A percentile compares a stretch with the other conserved stretches of the same genome.
Conservation (phyloP, 2,329 filamentous ascomycete species). For the Graphilbum fragrans region DNA sequence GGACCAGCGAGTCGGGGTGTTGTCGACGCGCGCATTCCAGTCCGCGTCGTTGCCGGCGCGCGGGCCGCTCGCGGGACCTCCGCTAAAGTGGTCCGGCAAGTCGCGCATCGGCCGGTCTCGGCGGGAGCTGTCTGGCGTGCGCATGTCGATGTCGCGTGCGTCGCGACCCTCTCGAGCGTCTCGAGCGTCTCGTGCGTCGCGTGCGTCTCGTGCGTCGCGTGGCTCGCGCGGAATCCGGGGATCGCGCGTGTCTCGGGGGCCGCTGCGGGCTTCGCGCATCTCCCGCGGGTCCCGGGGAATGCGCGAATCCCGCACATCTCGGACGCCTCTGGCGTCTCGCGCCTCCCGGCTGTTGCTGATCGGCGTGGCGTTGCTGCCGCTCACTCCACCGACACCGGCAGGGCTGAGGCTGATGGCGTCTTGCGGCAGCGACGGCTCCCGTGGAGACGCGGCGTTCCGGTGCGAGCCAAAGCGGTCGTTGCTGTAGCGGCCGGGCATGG, state of each 20-base stretch:
- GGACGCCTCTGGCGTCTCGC: neutral
- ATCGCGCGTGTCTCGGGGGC: slow-evolving; percentile 15
- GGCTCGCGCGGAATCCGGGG: slow-evolving; percentile 25
- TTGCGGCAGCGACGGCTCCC: neutral
- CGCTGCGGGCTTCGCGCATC: slow-evolving; percentile 8
- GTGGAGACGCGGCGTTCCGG: slow-evolving; percentile 8
- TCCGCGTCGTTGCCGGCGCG: slow-evolving; percentile 26
- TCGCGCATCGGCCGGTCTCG: slow-evolving; percentile 27
- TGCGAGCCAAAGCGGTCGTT: slow-evolving; percentile 15
- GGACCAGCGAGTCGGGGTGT: slow-evolving; percentile 15
- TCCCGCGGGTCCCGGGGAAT: slow-evolving; percentile 1
- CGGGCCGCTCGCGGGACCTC: slow-evolving; percentile 26
- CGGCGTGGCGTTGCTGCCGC: neutral
- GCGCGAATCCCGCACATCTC: slow-evolving; percentile 3
- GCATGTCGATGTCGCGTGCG: slow-evolving; percentile 20
- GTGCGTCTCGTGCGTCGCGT: slow-evolving; percentile 18
- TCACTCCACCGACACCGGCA: neutral
- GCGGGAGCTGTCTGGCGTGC: slow-evolving; percentile 24
- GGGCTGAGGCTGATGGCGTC: neutral
- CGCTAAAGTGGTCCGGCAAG: slow-evolving; percentile 13
- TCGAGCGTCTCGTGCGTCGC: slow-evolving; percentile 21
- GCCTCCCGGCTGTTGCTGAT: neutral
- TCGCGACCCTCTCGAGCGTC: slow-evolving; percentile 27
- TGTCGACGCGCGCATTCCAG: slow-evolving; percentile 18
- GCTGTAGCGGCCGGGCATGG: slow-evolving; percentile 9